Evolutionary conservation across 2,329 filamentous ascomycete genomes (phyloP), one percentile per base, ranked within the genome.

Genomic region (Diaporthe ilicicola): DNA sequence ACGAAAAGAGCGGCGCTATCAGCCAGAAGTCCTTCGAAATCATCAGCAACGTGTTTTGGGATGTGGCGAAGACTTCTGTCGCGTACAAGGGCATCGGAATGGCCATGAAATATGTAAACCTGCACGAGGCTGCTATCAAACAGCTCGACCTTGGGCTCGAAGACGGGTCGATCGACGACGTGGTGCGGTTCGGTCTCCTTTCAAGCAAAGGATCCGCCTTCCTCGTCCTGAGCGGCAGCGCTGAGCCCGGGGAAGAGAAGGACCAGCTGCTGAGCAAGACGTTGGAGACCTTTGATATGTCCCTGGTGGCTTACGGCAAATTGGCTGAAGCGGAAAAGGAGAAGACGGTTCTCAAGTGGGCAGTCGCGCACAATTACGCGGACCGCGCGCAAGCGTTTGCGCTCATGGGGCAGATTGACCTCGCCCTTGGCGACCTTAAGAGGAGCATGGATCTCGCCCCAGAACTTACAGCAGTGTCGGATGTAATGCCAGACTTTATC

Each of bases 21-120:
- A 39, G 6, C 37, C 6, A 17, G 13, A 13, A 56, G 19, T 71
- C 69, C 19, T 59, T 71, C 32, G 54, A 62, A 15, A 39, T 71
- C 9, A 54, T 71, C 13, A 53, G 62, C 22, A 53, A 68, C 44
- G 69, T 64, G 8, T 71, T 71, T 34, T 68, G 62, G 62, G 62
- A 71, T 44, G 68, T 71, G 44, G 69, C 55, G 24, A 71, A 71
- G 48, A 67, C 69, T 15, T 17, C 69, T 15, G 24, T 15, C 2
- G 48, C 69, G 7, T 67, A 67, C 24, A 24, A 55, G 24, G 54
- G 54, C n/a, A 71, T 71, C 34, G 69, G 64, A 22, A 71, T 62
- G 69, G 69, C 69, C 12, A 62, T 71, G 62, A 67, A 55, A 22
- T 3, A 10, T 9, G 32, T 8, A 39, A n/a, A 24, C 2, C 19